Evolutionary conservation across 345 rosid species (phyloP), one percentile per base, ranked within the genome.

Genomic region (Camelina neglecta): DNA sequence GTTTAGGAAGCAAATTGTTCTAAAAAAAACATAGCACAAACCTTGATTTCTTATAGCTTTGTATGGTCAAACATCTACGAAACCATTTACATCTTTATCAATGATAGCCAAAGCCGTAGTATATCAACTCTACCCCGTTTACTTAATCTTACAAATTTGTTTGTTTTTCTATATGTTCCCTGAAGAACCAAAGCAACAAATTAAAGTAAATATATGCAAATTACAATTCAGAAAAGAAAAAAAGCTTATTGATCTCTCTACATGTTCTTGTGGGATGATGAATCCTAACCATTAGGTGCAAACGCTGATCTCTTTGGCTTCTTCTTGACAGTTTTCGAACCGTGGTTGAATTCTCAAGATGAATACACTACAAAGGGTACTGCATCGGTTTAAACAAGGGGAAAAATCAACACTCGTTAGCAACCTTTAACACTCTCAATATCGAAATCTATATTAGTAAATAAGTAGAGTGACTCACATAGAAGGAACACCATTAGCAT

Each of bases 291-390:
- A 16, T 72, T 61, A 59, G 48, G 31, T 42, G 11, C 18, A 24
- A 56, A 26, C 26, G 53, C 20, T 36, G 56, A 65, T 58, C 75
- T 61, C 42, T 29, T 61, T 36, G 44, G 31, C 71, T 71, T 64
- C 75, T 47, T 60, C 38, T 29, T 29, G 57, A 61, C 16, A 60
- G 26, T 35, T 21, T 48, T 49, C 39, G 1, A 38, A 56, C 71
- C 16, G 7, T 11, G 21, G 55, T 51, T 56, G 65, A 44, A 73
- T 35, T 65, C 73, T 88, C 88, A 90, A 74, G 86, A 71, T 51
- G 89, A 86, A 73, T 84, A 88, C 72, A 86, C 68, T 39, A 90
- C 80, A 45, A 90, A 87, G 48, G 96, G 92, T 84, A 88, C 97
- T 90, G 90, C 79, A 81, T 16, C 7, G 53, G 24, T 54, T 80